Evolutionary conservation across 768 basidiomycete species (phyloP), one percentile per base, ranked within the genome.

Genomic region (Gloeopeniophorella convolvens): DNA sequence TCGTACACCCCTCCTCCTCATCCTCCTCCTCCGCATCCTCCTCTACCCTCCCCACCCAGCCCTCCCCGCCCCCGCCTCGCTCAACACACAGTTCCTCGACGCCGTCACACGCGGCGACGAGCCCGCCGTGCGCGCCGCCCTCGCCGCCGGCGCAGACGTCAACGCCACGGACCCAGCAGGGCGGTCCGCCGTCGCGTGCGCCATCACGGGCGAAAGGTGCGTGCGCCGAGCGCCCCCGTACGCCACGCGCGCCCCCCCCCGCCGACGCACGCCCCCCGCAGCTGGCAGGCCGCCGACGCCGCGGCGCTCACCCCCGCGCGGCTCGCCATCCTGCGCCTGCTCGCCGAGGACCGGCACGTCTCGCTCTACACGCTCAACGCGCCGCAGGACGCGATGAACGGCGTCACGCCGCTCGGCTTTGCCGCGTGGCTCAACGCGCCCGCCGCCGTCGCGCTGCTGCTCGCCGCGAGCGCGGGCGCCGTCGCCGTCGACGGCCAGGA

Each of bases 401-500:
- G 85, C 28, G 84, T 86, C 7, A 83, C 85, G 1, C 85, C 86
- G 10, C 74, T 90, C 13, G 82, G 84, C 4, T 79, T 87, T 72
- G 84, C 86, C 6, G 80, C 86, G 1, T 89, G 85, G 85, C 72
- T 89, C 16, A 81, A 87, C 58, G 68, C 77, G 64, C 75, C 77
- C 10, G 66, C 75, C 13, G 73, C 70, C 21, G 83, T 89, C n/a
- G 70, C 70, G 48, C 59, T 80, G 34, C 68, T 89, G n/a, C 73
- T 89, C 21, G 78, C 85, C 39, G 74, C 70, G 24, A 82, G 82
- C 57, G 65, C 70, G 3, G 81, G 79, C 35, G 63, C 76, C 20
- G 78, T 89, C 20, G 75, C 81, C 6, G 85, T 88, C 3, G 82
- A 89, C 56, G 84, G 80, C 27, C 77, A 80, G 70, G 87, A 90